Conservation (phyloP, 495 filamentous ascomycete genomes). For the Xylaria venustula region DNA sequence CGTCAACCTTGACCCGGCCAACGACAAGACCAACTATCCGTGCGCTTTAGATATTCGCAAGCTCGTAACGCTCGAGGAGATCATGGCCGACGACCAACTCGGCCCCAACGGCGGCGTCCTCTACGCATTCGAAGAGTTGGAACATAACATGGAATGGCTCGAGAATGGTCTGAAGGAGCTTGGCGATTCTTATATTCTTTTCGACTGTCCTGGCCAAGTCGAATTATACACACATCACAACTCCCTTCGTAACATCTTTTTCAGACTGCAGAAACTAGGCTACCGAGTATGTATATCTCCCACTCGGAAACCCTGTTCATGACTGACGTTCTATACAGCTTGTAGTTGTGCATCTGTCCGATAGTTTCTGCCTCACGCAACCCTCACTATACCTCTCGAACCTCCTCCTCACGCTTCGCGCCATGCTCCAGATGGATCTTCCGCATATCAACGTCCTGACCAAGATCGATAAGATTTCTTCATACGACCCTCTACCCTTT, state of each 20-base stretch:
- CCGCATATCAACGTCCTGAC: constrained; percentile 87
- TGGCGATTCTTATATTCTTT: constrained; percentile 88
- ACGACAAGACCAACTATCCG: constrained; percentile 76
- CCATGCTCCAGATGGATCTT: constrained; percentile 97
- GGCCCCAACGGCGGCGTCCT: constrained; percentile 91
- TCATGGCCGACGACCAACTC: constrained; percentile 89
- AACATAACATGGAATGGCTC: constrained; percentile 87
- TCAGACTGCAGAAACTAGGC: constrained; percentile 82
- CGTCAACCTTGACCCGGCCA: constrained; percentile 95
- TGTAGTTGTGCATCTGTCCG: constrained; percentile 84
- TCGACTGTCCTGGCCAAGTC: constrained; percentile 95
- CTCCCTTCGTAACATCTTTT: constrained; percentile 87
- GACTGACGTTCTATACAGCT: constrained; percentile 55
- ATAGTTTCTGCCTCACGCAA: constrained; percentile 85
- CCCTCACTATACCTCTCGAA: constrained; percentile 94
- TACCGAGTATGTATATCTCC: constrained; percentile 68
- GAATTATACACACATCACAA: constrained; percentile 95
- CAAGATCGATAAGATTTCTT: constrained; percentile 86
- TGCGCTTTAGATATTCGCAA: constrained; percentile 89
- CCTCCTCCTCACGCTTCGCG: constrained; percentile 84
- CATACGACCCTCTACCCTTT: constrained; percentile 81
- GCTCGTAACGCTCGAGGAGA: constrained; percentile 84
- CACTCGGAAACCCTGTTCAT: neutral
- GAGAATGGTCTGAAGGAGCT: constrained; percentile 73
- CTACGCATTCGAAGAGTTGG: constrained; percentile 93